Base-by-base conservation (phyloP, 2,329 filamentous ascomycete genomes). In the Sporothrix pallida region DNA sequence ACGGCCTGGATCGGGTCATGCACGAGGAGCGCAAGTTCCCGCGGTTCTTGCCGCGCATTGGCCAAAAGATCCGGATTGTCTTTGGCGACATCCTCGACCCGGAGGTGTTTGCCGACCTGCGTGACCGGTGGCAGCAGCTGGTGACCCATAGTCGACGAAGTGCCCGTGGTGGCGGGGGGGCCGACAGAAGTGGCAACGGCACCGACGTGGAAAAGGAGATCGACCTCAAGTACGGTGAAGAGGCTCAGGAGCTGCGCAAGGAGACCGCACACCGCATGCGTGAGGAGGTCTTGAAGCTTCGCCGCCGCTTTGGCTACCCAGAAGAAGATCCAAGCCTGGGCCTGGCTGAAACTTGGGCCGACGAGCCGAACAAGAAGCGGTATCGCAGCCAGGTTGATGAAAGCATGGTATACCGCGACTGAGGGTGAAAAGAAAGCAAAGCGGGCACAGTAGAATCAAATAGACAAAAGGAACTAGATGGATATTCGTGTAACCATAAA, bases 1-100 rank as follows among this genome's bases (percentile, higher is more conserved):
- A 98, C 79, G 96, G 96, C 42, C 92, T 93, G 17, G 92, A 98
- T 80, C 84, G 92, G 74, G 86, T 97, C 77, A 98, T 98, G 95
- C 88, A 93, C 78, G 95, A 98, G 82, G 87, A 90, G 74, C 88
- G 96, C 63, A 83, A 83, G 1, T 97, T 91, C 78, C 96, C 95
- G 0, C 89, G 93, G 13, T 96, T 93, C 79, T 78, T 97, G 15
- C 96, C 96, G 0, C 88, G 95, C 2, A 83, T 90, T 12, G 90
- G 92, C 70, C 91, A 93, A 77, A 87, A 86, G 7, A 85, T 97
- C 70, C 88, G 86, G 67, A 86, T 97, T 70, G 91, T 90, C 1
- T 95, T 97, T 81, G 96, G 96, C 26, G 90, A 95, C 74, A 88
- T 88, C 17, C 86, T 97, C 0, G 91, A 97, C 78, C 86, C 87